Evolutionary conservation across 257 asterid species (phyloP).

Genomic region (Forsythia viridissima): DNA sequence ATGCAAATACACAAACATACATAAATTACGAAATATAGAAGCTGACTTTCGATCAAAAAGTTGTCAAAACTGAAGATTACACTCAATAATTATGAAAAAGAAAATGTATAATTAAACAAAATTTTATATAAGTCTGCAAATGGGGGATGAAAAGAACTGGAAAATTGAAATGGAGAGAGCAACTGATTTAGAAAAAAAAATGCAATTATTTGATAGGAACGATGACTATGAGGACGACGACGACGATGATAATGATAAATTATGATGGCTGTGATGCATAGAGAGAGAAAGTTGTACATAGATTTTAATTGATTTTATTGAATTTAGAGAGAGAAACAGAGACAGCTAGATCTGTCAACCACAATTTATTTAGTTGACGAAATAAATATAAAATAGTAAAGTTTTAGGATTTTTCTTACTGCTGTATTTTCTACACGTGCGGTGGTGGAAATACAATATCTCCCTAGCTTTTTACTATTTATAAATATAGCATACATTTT

Average conservation of each 20-base stretch:
- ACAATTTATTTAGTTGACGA: not conserved
- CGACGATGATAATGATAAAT: slow-evolving; percentile 25
- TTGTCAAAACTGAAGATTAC: slow-evolving; percentile 3
- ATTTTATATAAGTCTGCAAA: not conserved
- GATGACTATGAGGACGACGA: slow-evolving; percentile 27
- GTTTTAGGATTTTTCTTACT: not conserved
- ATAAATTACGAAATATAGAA: slow-evolving; percentile 26
- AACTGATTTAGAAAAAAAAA: not conserved
- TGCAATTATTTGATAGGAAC: slow-evolving; percentile 17
- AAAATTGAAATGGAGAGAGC: slow-evolving; percentile 19
- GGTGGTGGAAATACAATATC: too few species aligned
- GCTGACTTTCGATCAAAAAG: slow-evolving; percentile 32
- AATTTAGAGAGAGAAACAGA: slow-evolving; percentile 5
- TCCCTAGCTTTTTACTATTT: too few species aligned
- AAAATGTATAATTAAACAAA: not conserved
- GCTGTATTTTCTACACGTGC: not conserved
- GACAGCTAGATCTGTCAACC: not conserved
- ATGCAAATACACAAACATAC: slow-evolving; percentile 26
- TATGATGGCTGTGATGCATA: slow-evolving; percentile 2
- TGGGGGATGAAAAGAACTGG: not conserved
- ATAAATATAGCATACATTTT: too few species aligned
- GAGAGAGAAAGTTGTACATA: slow-evolving; percentile 26
- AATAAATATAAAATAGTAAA: not conserved
- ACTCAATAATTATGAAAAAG: slow-evolving; percentile 13
- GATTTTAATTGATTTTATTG: slow-evolving; percentile 35